A percentile compares a stretch with the other conserved stretches of the same genome.
These are phyloP conservation scores for Pseudogymnoascus sp. DNA, from an alignment of 2,329 filamentous ascomycete genomes.

Conservation along the genomic window DNA sequence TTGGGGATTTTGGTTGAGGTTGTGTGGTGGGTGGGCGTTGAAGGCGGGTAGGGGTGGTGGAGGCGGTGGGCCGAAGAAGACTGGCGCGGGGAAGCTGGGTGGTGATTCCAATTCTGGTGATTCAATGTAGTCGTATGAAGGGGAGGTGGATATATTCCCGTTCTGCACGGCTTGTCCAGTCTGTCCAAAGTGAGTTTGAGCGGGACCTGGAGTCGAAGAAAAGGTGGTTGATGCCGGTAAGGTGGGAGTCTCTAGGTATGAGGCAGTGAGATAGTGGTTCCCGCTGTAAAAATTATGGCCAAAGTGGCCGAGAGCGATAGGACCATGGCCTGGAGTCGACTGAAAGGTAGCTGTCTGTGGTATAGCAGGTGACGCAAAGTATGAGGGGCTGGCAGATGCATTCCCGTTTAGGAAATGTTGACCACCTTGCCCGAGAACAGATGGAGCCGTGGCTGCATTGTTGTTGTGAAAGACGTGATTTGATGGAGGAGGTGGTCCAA, in stretches of 20 bases:
- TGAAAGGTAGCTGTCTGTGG: not conserved
- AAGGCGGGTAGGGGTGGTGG: not conserved
- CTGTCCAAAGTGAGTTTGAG: not conserved
- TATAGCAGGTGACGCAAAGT: not conserved
- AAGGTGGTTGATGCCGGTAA: not conserved
- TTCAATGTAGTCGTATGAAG: not conserved
- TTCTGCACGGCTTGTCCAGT: not conserved
- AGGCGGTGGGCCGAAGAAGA: slow-evolving; percentile 4
- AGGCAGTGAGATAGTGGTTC: not conserved
- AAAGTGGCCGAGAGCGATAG: not conserved
- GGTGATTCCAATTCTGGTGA: not conserved
- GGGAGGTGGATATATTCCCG: not conserved
- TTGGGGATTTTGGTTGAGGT: not conserved
- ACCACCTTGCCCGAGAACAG: not conserved
- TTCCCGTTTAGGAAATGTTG: not conserved
- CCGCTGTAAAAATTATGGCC: not conserved
- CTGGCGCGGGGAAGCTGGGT: not conserved
- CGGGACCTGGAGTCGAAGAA: not conserved
- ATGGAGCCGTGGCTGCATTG: not conserved
- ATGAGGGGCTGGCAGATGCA: not conserved
- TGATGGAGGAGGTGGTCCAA: not conserved
- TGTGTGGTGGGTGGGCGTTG: not conserved
- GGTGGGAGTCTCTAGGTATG: not conserved
- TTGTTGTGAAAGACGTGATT: not conserved
- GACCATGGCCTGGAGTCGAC: not conserved